Conservation (phyloP, 1,284 basidiomycete genomes). For the Veloboletus limbatus region DNA sequence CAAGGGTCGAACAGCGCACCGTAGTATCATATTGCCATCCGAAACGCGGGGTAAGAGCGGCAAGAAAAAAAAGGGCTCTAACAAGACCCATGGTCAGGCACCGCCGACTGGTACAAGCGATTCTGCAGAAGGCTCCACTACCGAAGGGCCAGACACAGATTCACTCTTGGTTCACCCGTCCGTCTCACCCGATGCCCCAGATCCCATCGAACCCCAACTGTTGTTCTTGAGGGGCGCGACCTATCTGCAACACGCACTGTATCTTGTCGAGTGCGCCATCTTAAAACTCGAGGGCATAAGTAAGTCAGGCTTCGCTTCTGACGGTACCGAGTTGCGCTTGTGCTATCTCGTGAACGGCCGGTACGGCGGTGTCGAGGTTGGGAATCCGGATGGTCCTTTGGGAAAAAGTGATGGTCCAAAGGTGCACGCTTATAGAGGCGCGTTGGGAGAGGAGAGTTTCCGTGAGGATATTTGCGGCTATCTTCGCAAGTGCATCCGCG, state of each 20-base stretch:
- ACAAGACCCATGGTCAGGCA: constrained; percentile 54
- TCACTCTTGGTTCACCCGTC: constrained; percentile 59
- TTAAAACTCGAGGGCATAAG: constrained; percentile 64
- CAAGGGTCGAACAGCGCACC: constrained; percentile 56
- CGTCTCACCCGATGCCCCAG: constrained; percentile 67
- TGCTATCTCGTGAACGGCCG: constrained; percentile 67
- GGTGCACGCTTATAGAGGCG: constrained; percentile 56
- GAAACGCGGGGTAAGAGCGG: constrained; percentile 47
- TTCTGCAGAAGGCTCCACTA: constrained; percentile 39
- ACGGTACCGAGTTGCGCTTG: constrained; percentile 70
- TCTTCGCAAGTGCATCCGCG: constrained; percentile 69
- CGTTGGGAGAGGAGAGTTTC: constrained; percentile 50
- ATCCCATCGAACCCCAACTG: constrained; percentile 78
- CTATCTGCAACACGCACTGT: constrained; percentile 71
- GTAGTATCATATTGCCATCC: constrained; percentile 36
- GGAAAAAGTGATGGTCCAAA: constrained; percentile 59
- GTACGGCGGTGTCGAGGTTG: constrained; percentile 75
- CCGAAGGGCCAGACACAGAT: constrained; percentile 52
- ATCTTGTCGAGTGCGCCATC: constrained; percentile 67
- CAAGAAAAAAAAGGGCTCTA: constrained; percentile 49
- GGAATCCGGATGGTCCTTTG: constrained; percentile 70
- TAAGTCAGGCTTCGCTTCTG: constrained; percentile 48
- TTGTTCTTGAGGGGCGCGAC: constrained; percentile 77
- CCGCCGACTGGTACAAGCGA: constrained; percentile 60
- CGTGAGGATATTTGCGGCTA: constrained; percentile 56